phyloP scores from a whole-genome alignment of 306 rosid genomes.

The Cicer cuneatum region DNA sequence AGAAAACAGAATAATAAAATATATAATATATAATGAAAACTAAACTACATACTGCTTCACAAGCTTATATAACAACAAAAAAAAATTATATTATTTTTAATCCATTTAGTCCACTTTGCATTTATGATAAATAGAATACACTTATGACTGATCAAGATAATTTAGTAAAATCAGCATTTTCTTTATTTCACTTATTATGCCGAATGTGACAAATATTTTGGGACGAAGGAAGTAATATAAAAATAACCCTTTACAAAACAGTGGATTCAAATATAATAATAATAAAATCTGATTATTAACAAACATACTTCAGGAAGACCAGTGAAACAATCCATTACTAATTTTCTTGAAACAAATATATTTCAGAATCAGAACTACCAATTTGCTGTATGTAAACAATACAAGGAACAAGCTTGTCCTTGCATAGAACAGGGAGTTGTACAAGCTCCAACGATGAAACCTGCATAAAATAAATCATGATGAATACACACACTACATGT shows the following conservation, averaged over 20 bases:
- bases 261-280: neutral
- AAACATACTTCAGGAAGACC: constrained; percentile 31
- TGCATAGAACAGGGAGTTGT: constrained; percentile 64
- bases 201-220: too few species aligned
- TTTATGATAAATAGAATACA: too few species aligned
- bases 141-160: too few species aligned
- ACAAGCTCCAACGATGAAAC: constrained; percentile 77
- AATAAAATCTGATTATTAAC: neutral
- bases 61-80: neutral
- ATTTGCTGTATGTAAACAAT: constrained; percentile 90
- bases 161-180: too few species aligned
- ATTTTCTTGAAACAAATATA: constrained; percentile 24
- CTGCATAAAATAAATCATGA: constrained; percentile 54
- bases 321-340: constrained; percentile 21
- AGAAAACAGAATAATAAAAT: neutral
- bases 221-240: neutral
- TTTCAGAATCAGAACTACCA: constrained; percentile 59
- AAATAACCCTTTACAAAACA: neutral
- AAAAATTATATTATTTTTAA: neutral
- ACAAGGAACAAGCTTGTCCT: constrained; percentile 66
- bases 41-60: neutral
- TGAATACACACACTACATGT: constrained; percentile 22
- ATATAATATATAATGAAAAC: too few species aligned
- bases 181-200: too few species aligned
- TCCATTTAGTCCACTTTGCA: neutral